Conservation (phyloP, 2,329 filamentous ascomycete genomes). For the Phoma sp. region DNA sequence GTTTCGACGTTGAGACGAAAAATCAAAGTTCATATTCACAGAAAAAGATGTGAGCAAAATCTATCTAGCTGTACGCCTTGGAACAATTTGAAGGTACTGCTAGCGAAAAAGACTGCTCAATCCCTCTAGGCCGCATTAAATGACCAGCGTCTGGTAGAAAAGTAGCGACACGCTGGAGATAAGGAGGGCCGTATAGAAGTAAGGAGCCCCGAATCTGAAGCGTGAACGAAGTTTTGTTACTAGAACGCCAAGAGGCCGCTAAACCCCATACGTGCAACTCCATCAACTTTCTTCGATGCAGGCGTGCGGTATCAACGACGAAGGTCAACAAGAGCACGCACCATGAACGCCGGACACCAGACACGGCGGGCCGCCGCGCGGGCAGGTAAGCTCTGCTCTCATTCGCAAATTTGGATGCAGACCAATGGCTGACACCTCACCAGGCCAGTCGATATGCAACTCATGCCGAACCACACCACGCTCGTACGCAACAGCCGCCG, state of each 20-base stretch:
- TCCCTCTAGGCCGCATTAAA: constrained; percentile 88
- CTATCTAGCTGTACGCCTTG: constrained; percentile 98
- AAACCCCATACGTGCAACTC: constrained; percentile 8
- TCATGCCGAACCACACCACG: constrained; percentile 53
- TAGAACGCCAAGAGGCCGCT: background rate
- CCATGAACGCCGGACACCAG: constrained; percentile 52
- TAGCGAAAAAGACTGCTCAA: constrained; percentile 94
- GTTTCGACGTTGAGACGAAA: background rate
- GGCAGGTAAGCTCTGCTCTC: constrained; percentile 41
- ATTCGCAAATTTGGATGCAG: background rate
- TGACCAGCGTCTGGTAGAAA: constrained; percentile 73
- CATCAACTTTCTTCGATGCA: constrained; percentile 35
- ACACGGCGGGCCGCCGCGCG: constrained; percentile 51
- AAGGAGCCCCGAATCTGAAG: constrained; percentile 32
- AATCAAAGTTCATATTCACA: background rate
- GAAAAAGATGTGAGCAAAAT: constrained; percentile 75
- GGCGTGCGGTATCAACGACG: background rate
- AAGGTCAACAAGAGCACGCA: constrained; percentile 2
- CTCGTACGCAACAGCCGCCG: constrained; percentile 43
- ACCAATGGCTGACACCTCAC: constrained; percentile 31
- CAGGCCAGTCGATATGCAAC: constrained; percentile 53
- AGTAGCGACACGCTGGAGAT: constrained; percentile 77
- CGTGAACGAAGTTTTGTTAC: constrained; percentile 25
- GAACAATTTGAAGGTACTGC: constrained; percentile 77
- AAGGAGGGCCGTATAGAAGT: constrained; percentile 75